phyloP scores from a whole-genome alignment of 441 rosid genomes.

The Croton laevigatus region DNA sequence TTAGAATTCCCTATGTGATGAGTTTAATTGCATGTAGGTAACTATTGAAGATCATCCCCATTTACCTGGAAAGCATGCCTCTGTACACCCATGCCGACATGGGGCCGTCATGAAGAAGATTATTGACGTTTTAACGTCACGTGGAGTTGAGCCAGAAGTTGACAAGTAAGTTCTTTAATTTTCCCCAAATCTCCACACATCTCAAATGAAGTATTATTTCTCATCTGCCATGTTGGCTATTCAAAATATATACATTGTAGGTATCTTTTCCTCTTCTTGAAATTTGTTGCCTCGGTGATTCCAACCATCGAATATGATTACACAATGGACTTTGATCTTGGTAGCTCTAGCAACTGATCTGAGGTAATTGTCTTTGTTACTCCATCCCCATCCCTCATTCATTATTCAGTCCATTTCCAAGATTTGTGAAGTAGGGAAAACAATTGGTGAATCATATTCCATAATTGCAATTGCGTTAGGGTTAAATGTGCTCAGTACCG shows the following conservation, averaged over 20 bases:
- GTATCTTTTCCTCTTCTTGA: conserved; percentile 90
- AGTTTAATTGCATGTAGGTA: conserved; percentile 49
- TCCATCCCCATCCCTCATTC: not conserved
- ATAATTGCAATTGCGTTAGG: not conserved
- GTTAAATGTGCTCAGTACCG: not conserved
- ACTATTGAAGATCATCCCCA: conserved; percentile 98
- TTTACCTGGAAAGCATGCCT: conserved; percentile 94
- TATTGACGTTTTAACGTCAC: conserved; percentile 89
- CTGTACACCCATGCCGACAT: conserved; percentile 96
- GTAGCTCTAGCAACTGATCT: conserved; percentile 69
- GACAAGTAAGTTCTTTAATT: conserved; percentile 54
- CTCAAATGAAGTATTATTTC: not conserved
- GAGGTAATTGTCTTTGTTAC: conserved; percentile 33
- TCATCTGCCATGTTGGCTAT: not conserved
- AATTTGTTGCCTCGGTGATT: conserved; percentile 89
- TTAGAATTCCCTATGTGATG: not conserved
- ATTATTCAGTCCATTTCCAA: not conserved
- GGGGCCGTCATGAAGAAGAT: conserved; percentile 99
- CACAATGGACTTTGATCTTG: conserved; percentile 94
- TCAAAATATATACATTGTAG: conserved; percentile 32
- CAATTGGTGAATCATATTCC: not conserved
- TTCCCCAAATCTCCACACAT: not conserved
- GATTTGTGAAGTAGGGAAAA: not conserved
- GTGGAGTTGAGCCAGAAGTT: conserved; percentile 97
- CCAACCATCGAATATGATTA: conserved; percentile 95